Evolutionary conservation across 371 early-diverging fungal species (phyloP), one percentile per base, ranked within the genome.

Genomic region (Mucor sp.): DNA sequence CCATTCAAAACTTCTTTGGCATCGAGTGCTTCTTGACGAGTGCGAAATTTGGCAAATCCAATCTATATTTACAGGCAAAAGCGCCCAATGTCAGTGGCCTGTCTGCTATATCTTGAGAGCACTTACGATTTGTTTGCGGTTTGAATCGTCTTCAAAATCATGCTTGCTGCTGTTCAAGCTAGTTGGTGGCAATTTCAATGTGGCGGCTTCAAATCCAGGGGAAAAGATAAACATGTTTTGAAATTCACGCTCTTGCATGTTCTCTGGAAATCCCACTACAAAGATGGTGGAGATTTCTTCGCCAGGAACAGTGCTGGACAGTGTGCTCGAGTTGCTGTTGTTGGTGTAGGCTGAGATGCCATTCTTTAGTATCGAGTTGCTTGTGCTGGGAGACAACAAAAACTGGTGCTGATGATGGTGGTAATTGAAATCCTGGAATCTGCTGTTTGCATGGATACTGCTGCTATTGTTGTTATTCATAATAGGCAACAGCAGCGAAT

Each of bases 221-320:
- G 89, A 90, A 74, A 97, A 96, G 19, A 89, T 90, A 77, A 97
- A 97, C 95, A 95, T 94, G 79, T 94, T 95, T 68, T 94, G 94
- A 68, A 97, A 95, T 79, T 97, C 97, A 63, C 97, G 82, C 74
- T 97, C 96, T 72, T 85, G 86, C 89, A 96, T 94, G 74, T 97
- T 95, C 33, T 95, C 95, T 39, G 97, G 97, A 66, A 97, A 95
- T 12, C 97, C 97, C 28, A 95, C 94, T 7, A 97, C 95, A 83
- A 96, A 97, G 66, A 97, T 93, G 44, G 96, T 95, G 11, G 94
- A 91, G 60, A 97, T 81, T 72, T 87, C 87, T 62, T 86, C 85
- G 14, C 50, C 50, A 50, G 50, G 50, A 50, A 25, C 21, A 50
- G 4, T 50, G 50, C 14, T 50, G 21, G 50, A 50, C 12, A 50